Evolutionary conservation across 2,329 filamentous ascomycete species (phyloP), one percentile per base, ranked within the genome.

Genomic region (Arthroderma uncinatum): DNA sequence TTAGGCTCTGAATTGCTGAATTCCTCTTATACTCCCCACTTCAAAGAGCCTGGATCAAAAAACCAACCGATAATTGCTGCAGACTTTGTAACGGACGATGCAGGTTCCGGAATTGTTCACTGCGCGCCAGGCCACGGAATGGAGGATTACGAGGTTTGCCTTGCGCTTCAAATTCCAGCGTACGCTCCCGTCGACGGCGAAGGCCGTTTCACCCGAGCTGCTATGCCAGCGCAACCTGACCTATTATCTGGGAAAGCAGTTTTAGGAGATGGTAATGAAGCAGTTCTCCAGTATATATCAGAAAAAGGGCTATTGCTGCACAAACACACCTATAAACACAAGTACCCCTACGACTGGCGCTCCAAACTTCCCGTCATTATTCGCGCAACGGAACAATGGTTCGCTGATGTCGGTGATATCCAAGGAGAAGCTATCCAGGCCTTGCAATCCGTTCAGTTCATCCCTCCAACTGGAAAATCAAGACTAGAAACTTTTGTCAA

Each of bases 331-430:
- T 86, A 92, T 68, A 79, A 79, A 55, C 93, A 98, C 76, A 97
- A 95, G 71, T 97, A 97, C 68, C 93, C 93, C 0, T 95, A 97
- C 64, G 93, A 98, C 72, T 98, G 93, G 93, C 82, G 93, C 56
- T 95, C 92, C 0, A 98, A 97, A 72, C 79, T 87, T 63, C 93
- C 93, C 0, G 85, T 98, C 53, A 89, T 98, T 59, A 82, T 94
- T 34, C 78, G 93, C 62, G 92, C 93, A 2, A 98, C 94, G 0
- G 89, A 91, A 37, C 93, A 98, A 72, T 98, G 93, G 93, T 98
- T 98, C 68, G 90, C 93, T 9, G 89, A 97, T 70, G 89, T 96
- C 1, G 89, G 80, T 12, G 82, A 79, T 54, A 92, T 97, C 70
- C 94, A 94, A 64, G 76, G 81, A 1, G 77, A 81, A 33, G 88